Base-by-base conservation (phyloP, 179 eudicot species). In the Spergularia azorica region DNA sequence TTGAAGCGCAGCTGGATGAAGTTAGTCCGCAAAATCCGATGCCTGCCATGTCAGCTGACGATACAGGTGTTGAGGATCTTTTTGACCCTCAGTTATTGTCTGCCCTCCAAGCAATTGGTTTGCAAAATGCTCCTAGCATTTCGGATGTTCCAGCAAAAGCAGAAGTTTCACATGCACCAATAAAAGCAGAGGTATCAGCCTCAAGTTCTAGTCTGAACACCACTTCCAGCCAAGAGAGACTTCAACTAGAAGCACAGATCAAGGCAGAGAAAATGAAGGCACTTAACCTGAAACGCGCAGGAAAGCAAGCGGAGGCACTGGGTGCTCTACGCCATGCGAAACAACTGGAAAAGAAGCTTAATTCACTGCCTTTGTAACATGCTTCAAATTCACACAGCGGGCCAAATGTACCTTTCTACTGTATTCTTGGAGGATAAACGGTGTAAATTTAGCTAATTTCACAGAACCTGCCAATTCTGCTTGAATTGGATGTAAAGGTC, bases 11-110 rank as follows among this genome's bases (percentile, higher is more conserved):
- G 82, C 83, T 95, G 46, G 95, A 95, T 81, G 97, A 90, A 64
- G 80, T 58, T 63, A 82, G 77, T 67, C 80, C 84, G 32, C 79
- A 71, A 63, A 84, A 84, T 73, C 77, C 85, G 13, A 64, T 48
- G 16, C 76, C 74, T 70, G 74, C 85, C 50, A 78, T 88, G 2
- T 65, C 79, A 36, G 82, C 70, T 50, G 90, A 82, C 59, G 92
- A 85, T 85, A 86, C 87, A 1, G 80, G 83, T 2, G 84, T 95
- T 55, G 99, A 93, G 83, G 97, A 89, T 85, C 83, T 95, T 81
- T 92, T 95, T 15, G 97, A 95, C 81, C 97, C 98, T 84, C 97
- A 95, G 76, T 92, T 95, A 74, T 67, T 95, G 81, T 87, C 95
- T 13, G 97, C 97, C 70, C 83, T 95, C 75, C 90, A 82, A 81